These are phyloP conservation scores for Elsinoe fawcettii DNA, from an alignment of 2,329 filamentous ascomycete genomes.

Conservation along the genomic window DNA sequence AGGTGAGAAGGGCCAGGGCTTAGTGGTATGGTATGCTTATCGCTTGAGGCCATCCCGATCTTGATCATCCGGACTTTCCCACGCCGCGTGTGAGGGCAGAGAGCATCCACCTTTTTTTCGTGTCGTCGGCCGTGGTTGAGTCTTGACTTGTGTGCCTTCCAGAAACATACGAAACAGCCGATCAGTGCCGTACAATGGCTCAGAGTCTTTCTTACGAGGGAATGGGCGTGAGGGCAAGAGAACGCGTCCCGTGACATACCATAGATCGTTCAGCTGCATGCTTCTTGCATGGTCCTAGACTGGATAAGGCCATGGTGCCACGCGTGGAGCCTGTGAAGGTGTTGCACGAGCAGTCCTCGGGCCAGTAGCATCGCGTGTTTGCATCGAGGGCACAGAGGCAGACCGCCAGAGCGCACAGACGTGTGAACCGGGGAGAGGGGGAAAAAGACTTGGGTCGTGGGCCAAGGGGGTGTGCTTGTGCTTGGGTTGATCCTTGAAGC, in stretches of 20 bases:
- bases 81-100: conserved; percentile 2
- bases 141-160: conserved; percentile 1
- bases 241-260: conserved; percentile 8
- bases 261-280: background rate
- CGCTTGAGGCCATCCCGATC: background rate
- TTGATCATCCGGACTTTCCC: conserved; percentile 9
- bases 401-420: conserved; percentile 6
- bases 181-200: conserved; percentile 2
- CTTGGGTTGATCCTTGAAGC: background rate
- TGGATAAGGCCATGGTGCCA: background rate
- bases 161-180: conserved; percentile 14
- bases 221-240: background rate
- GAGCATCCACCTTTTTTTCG: background rate
- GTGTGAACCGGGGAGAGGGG: conserved; percentile 7
- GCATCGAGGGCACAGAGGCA: conserved; percentile 6
- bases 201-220: background rate
- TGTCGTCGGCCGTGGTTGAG: background rate
- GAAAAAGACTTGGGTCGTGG: background rate
- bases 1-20: background rate
- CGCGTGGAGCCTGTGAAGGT: conserved; percentile 9
- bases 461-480: conserved; percentile 7
- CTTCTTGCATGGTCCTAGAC: background rate
- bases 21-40: conserved; percentile 13
- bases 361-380: conserved; percentile 11
- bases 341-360: conserved; percentile 8